Conservation (phyloP, 139 green algal genomes). For the Penium margaritaceum region DNA sequence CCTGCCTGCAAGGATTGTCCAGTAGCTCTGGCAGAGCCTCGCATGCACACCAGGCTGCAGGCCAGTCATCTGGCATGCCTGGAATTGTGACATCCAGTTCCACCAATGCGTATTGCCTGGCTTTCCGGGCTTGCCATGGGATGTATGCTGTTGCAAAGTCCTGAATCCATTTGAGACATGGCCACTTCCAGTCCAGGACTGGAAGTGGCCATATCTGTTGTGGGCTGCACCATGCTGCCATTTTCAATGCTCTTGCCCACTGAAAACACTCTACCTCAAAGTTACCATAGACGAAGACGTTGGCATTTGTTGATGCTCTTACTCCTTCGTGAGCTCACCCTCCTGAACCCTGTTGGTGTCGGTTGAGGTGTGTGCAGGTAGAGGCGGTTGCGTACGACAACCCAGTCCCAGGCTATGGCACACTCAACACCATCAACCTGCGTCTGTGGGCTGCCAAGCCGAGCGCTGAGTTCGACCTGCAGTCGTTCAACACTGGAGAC, state of each 20-base stretch:
- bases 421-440: slow-evolving; percentile 81
- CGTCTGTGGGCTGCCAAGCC: slow-evolving; percentile 79
- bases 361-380: slow-evolving; percentile 64
- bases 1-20: too few species aligned
- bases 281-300: neutral
- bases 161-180: too few species aligned
- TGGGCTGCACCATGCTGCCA: neutral
- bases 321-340: neutral
- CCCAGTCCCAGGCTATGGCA: slow-evolving; percentile 86
- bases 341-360: slow-evolving; percentile 44
- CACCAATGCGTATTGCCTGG: too few species aligned
- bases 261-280: neutral
- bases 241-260: neutral
- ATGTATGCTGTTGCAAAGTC: too few species aligned
- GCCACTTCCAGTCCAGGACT: neutral
- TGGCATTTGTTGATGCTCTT: neutral
- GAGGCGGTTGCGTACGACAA: slow-evolving; percentile 66
- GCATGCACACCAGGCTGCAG: too few species aligned
- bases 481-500: slow-evolving; percentile 68
- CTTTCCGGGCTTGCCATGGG: too few species aligned
- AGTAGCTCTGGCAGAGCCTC: too few species aligned
- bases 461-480: slow-evolving; percentile 72
- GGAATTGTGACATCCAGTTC: too few species aligned
- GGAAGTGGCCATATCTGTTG: neutral
- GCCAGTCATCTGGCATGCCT: too few species aligned